Evolutionary conservation across 805 yeast genomes (phyloP).

Genomic region (Starmerella sp.): DNA sequence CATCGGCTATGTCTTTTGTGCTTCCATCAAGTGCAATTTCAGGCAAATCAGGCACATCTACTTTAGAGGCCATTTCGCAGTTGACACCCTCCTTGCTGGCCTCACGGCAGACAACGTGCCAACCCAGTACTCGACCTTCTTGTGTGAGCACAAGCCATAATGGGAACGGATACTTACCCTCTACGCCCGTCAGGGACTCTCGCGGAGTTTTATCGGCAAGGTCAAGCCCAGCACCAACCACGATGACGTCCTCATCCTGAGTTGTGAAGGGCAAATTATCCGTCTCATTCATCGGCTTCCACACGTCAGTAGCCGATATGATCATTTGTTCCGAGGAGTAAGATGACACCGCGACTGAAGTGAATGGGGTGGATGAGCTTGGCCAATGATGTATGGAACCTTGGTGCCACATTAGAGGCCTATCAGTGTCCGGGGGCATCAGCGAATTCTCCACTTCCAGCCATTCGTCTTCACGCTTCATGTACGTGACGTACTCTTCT

Average conservation of each 20-base stretch:
- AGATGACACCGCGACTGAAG: constrained; percentile 16
- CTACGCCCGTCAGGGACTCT: constrained; percentile 12
- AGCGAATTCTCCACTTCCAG: constrained; percentile 8
- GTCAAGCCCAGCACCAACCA: constrained; percentile 19
- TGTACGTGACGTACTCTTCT: constrained; percentile 2
- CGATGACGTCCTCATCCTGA: constrained; percentile 16
- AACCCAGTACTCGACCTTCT: constrained; percentile 20
- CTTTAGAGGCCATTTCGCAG: not conserved
- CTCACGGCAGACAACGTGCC: constrained; percentile 15
- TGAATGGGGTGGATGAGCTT: not conserved
- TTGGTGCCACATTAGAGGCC: constrained; percentile 14
- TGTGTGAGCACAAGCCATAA: constrained; percentile 19
- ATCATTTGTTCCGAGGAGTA: constrained; percentile 16
- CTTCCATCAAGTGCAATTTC: not conserved
- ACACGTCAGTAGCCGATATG: not conserved
- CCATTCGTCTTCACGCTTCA: not conserved
- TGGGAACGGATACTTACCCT: constrained; percentile 12
- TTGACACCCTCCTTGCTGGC: constrained; percentile 1
- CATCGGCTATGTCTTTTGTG: constrained; percentile 1
- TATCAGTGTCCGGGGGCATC: constrained; percentile 1
- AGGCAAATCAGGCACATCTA: not conserved
- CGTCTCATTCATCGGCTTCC: constrained; percentile 8
- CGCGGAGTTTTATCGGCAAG: not conserved
- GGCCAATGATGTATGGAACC: constrained; percentile 7
- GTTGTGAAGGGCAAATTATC: constrained; percentile 19